Conservation (phyloP, 2,329 filamentous ascomycete species). For the Fusarium sp. region DNA sequence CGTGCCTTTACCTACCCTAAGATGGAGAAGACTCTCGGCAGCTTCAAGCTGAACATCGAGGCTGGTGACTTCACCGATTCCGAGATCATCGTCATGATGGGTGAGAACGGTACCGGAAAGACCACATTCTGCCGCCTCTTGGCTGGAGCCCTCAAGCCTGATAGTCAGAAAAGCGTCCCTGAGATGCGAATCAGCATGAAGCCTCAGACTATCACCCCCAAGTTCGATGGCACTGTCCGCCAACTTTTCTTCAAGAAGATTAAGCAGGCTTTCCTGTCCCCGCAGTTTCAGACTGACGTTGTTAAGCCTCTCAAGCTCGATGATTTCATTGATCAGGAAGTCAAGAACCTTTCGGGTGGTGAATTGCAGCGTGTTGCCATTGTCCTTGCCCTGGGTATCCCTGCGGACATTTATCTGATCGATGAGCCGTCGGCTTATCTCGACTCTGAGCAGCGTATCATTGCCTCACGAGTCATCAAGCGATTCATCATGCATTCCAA, state of each 20-base stretch:
- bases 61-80: slow-evolving; percentile 93
- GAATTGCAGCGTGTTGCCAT: slow-evolving; percentile 99
- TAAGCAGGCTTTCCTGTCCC: slow-evolving; percentile 93
- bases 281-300: slow-evolving; percentile 99
- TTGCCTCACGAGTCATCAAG: slow-evolving; percentile 97
- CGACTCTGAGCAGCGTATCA: slow-evolving; percentile 98
- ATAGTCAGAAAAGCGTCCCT: slow-evolving; percentile 79
- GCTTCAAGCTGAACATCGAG: slow-evolving; percentile 86
- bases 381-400: slow-evolving; percentile 92
- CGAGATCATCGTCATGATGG: slow-evolving; percentile 99
- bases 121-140: slow-evolving; percentile 98
- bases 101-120: slow-evolving; percentile 99
- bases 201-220: slow-evolving; percentile 98
- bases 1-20: slow-evolving; percentile 87
- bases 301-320: slow-evolving; percentile 99
- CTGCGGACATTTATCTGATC: slow-evolving; percentile 97
- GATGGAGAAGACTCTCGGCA: slow-evolving; percentile 93
- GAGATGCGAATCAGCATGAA: slow-evolving; percentile 99
- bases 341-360: slow-evolving; percentile 98
- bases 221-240: slow-evolving; percentile 95
- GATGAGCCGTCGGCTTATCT: slow-evolving; percentile 98
- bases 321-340: slow-evolving; percentile 99
- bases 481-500: slow-evolving; percentile 99
- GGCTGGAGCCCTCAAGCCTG: slow-evolving; percentile 92
- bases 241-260: slow-evolving; percentile 99